Conservation (phyloP, 331 rosid species). For the Prunus yedoensis region DNA sequence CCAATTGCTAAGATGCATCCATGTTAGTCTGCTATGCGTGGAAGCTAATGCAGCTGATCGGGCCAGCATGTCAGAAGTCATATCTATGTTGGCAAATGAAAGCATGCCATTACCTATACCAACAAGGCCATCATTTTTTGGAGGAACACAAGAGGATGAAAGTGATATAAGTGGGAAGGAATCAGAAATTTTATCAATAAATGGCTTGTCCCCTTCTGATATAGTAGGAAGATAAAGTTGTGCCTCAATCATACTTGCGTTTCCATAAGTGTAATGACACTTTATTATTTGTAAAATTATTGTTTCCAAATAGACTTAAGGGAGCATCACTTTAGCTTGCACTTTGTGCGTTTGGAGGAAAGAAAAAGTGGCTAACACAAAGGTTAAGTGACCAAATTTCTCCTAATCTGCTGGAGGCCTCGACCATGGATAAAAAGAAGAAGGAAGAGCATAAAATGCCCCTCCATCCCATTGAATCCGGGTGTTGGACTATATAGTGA, state of each 20-base stretch:
- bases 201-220: background rate
- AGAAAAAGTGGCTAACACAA: background rate
- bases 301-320: too few relatives aligned
- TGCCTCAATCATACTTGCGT: background rate
- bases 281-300: too few relatives aligned
- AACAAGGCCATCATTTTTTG: background rate
- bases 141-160: background rate
- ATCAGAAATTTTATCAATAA: background rate
- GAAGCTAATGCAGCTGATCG: background rate
- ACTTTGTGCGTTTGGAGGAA: too few relatives aligned
- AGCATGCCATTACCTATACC: background rate
- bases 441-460: conserved; percentile 40
- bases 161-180: background rate
- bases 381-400: conserved; percentile 39
- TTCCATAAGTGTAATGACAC: background rate
- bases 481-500: conserved; percentile 5
- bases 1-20: conserved; percentile 16
- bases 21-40: conserved; percentile 3
- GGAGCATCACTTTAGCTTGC: too few relatives aligned
- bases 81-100: background rate
- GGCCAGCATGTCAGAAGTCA: background rate
- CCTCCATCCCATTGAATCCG: conserved; percentile 50
- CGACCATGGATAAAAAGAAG: conserved; percentile 41
- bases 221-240: background rate
- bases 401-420: conserved; percentile 59